Percentiles rank a stretch among this genome's conserved stretches.
phyloP scores from a whole-genome alignment of 2,329 filamentous ascomycete species.

The Arthroderma sp. region DNA sequence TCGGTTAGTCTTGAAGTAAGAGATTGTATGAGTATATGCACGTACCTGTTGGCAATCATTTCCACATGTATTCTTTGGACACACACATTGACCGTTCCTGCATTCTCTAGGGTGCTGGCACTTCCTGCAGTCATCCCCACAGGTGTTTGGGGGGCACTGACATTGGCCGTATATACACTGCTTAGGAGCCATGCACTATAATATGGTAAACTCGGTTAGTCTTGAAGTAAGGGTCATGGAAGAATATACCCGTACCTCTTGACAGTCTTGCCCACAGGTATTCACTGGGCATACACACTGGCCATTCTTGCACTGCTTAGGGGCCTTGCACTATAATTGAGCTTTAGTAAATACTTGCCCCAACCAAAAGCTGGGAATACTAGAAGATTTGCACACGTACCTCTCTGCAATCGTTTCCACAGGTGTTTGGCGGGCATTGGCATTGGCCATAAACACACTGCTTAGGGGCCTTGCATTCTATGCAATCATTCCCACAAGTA shows the following conservation, averaged over 20 bases:
- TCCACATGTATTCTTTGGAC: neutral
- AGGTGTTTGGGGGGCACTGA: neutral
- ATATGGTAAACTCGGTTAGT: neutral
- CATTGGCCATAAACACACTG: neutral
- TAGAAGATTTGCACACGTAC: neutral
- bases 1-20: too few species aligned
- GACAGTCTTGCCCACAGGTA: neutral
- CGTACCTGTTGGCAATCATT: neutral
- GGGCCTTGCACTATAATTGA: neutral
- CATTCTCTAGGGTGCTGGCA: neutral
- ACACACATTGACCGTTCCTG: neutral
- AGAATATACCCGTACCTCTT: neutral
- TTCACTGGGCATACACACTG: neutral
- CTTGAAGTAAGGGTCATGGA: neutral
- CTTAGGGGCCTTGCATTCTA: neutral
- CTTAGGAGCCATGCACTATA: neutral
- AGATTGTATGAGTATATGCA: too few species aligned
- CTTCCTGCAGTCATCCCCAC: neutral
- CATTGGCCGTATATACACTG: neutral
- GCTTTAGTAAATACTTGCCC: too few species aligned
- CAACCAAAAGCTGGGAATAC: too few species aligned
- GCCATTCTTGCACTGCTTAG: neutral
- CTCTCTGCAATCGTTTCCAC: neutral
- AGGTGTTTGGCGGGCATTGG: neutral
- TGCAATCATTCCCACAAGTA: neutral